Evolutionary conservation across 495 filamentous ascomycete genomes (phyloP), one percentile per base, ranked within the genome.

Genomic region (Pyrenula massariospora): DNA sequence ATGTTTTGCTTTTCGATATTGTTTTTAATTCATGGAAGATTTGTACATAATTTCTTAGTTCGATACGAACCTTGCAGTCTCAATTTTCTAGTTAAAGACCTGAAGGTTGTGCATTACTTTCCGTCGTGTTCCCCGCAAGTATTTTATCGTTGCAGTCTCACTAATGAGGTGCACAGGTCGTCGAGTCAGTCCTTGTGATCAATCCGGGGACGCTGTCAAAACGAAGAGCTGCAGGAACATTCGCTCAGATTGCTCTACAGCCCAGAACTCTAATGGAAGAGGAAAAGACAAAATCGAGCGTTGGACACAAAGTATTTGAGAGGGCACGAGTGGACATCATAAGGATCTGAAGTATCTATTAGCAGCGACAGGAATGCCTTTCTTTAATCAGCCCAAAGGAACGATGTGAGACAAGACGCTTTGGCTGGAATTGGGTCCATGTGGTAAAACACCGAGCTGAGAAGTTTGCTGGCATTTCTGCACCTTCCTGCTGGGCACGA

Each of bases 161-260:
- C 31, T 42, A 42, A 42, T 15, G 57, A 21, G 53, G 0, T 25
- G 11, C 56, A 2, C 62, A 91, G 88, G 88, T 94, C 8, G 82
- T 95, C 10, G 86, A 95, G 60, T 86, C 82, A 59, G 88, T 95
- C 2, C 70, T 93, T 0, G 84, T 88, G 5, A 84, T 96, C 66
- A 96, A 96, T 70, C 91, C 91, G 0, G 90, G 91, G 1, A 86
- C 81, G 50, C 69, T 94, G n/a, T 91, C 88, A 22, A 95, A 95
- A 63, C 78, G 84, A 57, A 82, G 81, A 62, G 88, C 80, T 0
- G 74, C 90, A 0, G 91, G 91, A 2, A 91, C 88, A 1, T 96
- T 86, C 63, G 86, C 88, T 1, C 83, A 84, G 25, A 74, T 96
- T 75, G 80, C 80, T 22, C 67, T 96, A 2, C 79, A 87, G 57